Evolutionary conservation across 345 rosid species (phyloP), one percentile per base, ranked within the genome.

Genomic region (Ailanthus altissimus): DNA sequence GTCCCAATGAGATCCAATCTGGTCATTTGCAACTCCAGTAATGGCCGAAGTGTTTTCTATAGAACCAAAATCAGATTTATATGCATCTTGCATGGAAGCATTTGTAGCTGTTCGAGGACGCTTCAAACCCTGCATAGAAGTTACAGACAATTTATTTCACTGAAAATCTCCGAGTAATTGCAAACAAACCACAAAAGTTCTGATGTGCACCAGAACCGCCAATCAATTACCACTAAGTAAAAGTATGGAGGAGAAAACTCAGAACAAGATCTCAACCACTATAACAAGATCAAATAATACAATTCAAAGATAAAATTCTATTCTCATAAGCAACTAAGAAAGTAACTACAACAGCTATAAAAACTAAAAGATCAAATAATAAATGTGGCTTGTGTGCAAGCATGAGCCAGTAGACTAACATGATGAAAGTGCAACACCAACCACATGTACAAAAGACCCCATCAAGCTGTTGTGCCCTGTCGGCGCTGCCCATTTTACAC

Each of bases 81-180:
- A 82, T 67, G 82, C 72, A 75, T 85, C 89, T 85, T 86, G 86
- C 56, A 81, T 80, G 74, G 89, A 67, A 73, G 78, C 80, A 86
- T 77, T 85, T 54, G 85, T 75, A 74, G 74, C 93, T 75, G 89
- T 68, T 72, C 94, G 93, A 68, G 93, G 84, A 79, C 97, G 97
- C 87, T 94, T 96, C 67, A 92, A 83, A 78, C 95, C 97, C 99
- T 93, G 86, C 81, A 85, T 49, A 76, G 42, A 56, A 78, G 74
- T 70, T 78, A 60, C 15, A 65, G 71, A 72, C 28, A 38, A 46
- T 51, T 53, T 36, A 77, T 59, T 49, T 61, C 40, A 66, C 77
- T 75, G 73, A 58, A 36, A 5, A 26, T 6, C 57, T 23, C 47
- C 46, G 56, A 56, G n/a, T 36, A 12, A 46, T 21, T 26, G 14